Evolutionary conservation across 129 eudicot genomes (phyloP), one percentile per base, ranked within the genome.

Genomic region (Pseudognaphalium luteoalbum): DNA sequence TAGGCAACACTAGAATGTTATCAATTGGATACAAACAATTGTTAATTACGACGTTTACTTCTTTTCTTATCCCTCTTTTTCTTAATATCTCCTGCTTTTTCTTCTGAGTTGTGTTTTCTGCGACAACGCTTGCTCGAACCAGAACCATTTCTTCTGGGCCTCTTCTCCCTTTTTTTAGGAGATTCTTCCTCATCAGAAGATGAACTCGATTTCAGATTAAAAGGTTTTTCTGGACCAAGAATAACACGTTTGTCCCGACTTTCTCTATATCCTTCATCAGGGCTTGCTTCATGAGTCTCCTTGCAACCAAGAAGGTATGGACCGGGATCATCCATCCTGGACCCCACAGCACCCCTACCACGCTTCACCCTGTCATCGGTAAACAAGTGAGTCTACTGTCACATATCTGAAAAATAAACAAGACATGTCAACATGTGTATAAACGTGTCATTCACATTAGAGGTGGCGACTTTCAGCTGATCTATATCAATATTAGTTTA

Each of bases 311-410:
- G 86, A n/a, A 90, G 89, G 39, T 88, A 93, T 1, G 98, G 98
- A 28, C 98, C 98, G 2, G 96, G 79, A 81, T 93, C 98, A 81
- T 93, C 98, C 97, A 93, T 93, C 79, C 98, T 83, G 65, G 98
- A 90, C 65, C 98, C 98, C 70, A 93, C 81, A 25, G 92, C 84
- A 69, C 98, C 97, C 83, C 98, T 87, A 7, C 97, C 98, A 42
- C 96, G 90, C 83, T 93, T 93, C 21, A 37, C 83, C 92, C 98
- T 93, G 89, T 60, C 84, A 76, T 47, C 76, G 69, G 60, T 78
- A 69, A 10, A 58, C 78, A 51, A 51, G 41, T 80, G 65, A 80
- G 76, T 20, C 52, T 59, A 37, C 19, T 72, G 60, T 57, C 21
- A 9, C 77, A 22, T 73, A 58, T 73, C 77, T 73, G 77, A 73